Conservation (phyloP, 495 filamentous ascomycete genomes). For the Annulohypoxylon nitens region DNA sequence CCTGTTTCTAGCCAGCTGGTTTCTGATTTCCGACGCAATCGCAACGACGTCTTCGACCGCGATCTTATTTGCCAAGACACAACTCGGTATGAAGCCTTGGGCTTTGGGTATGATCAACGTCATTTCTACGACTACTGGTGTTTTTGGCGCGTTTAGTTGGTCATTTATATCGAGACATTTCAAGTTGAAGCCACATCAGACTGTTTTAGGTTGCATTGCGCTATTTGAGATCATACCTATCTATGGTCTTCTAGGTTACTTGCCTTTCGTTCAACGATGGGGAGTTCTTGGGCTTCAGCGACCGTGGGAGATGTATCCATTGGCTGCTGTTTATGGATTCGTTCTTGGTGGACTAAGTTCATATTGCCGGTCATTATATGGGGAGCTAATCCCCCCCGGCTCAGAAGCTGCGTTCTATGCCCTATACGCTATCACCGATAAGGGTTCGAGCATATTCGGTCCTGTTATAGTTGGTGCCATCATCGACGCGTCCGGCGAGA, state of each 20-base stretch:
- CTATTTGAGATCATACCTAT: slow-evolving; percentile 93
- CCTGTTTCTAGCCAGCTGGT: slow-evolving; percentile 92
- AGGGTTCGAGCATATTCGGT: slow-evolving; percentile 94
- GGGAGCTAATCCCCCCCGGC: slow-evolving; percentile 91
- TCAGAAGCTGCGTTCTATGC: slow-evolving; percentile 97
- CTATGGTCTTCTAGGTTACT: slow-evolving; percentile 90
- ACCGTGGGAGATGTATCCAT: slow-evolving; percentile 96
- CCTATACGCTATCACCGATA: slow-evolving; percentile 97
- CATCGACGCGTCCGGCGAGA: slow-evolving; percentile 89
- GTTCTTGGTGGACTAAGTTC: slow-evolving; percentile 93
- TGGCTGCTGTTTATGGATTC: slow-evolving; percentile 91
- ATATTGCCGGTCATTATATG: slow-evolving; percentile 93
- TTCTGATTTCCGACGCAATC: slow-evolving; percentile 92
- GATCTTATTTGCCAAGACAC: slow-evolving; percentile 94
- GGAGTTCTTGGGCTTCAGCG: slow-evolving; percentile 89
- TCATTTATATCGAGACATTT: slow-evolving; percentile 76
- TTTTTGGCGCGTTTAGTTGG: slow-evolving; percentile 92
- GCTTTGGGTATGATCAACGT: slow-evolving; percentile 94
- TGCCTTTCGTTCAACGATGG: slow-evolving; percentile 80
- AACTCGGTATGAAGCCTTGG: slow-evolving; percentile 88
- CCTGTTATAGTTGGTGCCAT: slow-evolving; percentile 93
- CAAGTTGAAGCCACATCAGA: slow-evolving; percentile 79
- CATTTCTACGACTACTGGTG: slow-evolving; percentile 83
- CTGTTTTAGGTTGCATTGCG: slow-evolving; percentile 88
- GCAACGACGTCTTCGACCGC: slow-evolving; percentile 96